A percentile compares a stretch with the other conserved stretches of the same genome.
Conservation (phyloP, 2,329 filamentous ascomycete genomes). For the Beauveria rudraprayagi region DNA sequence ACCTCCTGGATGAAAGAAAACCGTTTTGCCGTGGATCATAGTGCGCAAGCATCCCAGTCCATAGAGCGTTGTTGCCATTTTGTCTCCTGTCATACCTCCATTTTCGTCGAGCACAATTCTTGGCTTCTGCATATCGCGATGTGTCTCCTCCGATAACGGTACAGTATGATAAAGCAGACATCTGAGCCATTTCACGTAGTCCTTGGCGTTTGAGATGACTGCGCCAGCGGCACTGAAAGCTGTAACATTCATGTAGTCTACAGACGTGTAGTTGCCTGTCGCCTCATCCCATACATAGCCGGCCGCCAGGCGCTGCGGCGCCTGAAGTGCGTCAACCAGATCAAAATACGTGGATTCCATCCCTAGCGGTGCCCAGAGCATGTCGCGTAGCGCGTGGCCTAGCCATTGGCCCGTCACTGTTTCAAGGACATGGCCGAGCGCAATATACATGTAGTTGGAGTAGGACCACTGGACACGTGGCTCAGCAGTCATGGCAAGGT, state of each 20-base stretch:
- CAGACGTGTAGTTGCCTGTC: slow-evolving; percentile 18
- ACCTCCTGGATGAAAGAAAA: not conserved
- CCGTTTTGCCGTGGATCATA: slow-evolving; percentile 5
- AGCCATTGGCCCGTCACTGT: slow-evolving; percentile 30
- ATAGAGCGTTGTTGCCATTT: not conserved
- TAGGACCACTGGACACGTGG: slow-evolving; percentile 39
- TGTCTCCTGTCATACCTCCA: not conserved
- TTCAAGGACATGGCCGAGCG: slow-evolving; percentile 38
- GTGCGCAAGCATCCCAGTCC: slow-evolving; percentile 6
- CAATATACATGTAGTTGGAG: slow-evolving; percentile 42
- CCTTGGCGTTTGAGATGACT: slow-evolving; percentile 37
- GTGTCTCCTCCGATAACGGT: slow-evolving; percentile 19
- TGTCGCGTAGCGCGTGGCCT: slow-evolving; percentile 30
- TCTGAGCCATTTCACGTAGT: slow-evolving; percentile 44
- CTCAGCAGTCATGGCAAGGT: slow-evolving; percentile 36
- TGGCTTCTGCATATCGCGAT: slow-evolving; percentile 16
- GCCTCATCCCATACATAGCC: slow-evolving; percentile 33
- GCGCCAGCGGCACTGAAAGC: slow-evolving; percentile 33
- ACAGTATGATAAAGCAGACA: slow-evolving; percentile 31
- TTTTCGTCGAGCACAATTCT: not conserved
- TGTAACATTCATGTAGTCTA: slow-evolving; percentile 11
- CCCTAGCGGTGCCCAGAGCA: slow-evolving; percentile 37
- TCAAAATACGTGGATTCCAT: slow-evolving; percentile 37
- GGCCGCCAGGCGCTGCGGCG: slow-evolving; percentile 26
- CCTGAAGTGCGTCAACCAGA: slow-evolving; percentile 19